Base-by-base conservation (phyloP, 129 eudicot genomes). In the Flaveria robusta region DNA sequence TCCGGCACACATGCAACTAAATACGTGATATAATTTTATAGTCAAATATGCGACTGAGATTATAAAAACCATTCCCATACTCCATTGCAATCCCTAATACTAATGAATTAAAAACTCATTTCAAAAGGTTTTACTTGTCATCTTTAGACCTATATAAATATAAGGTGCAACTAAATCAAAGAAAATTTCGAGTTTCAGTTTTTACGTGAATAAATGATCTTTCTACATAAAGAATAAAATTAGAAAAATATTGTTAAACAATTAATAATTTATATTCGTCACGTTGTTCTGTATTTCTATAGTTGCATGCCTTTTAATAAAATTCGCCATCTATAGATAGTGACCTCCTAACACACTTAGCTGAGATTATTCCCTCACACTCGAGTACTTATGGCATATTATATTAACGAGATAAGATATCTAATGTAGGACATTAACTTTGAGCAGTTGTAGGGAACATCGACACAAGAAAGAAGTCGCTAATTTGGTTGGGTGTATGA, bases 371-470 rank as follows among this genome's bases (percentile, higher is more conserved):
- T 27, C 37, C 62, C 37, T 27, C 63, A 18, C n/a, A 50, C 50
- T 74, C 12, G 46, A 74, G 79, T 43, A 42, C 20, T 26, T 60
- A 18, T 59, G 56, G 43, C 59, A 59, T 18, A 31, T 63, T 47
- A 49, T 37, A 52, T 6, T 18, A 46, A 47, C 9, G 27, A 24
- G 27, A 66, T 42, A 66, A 50, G 51, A 78, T 13, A 20, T 60
- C 62, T 71, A 47, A 47, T 22, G 55, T 23, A 10, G 7, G 19
- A 60, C 59, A 62, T 22, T 71, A 24, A 24, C 49, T 34, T 49
- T 27, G 50, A 47, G 71, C 22, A 62, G 31, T 37, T 79, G 82
- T 62, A 22, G 77, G 66, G 66, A 71, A 60, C 77, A 62, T 62
- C 72, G 16, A 71, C 52, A 23, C 50, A 62, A 22, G 73, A 54